Base-by-base conservation (phyloP, 202 grass and related monocot species). In the Saccharum hybrid region DNA sequence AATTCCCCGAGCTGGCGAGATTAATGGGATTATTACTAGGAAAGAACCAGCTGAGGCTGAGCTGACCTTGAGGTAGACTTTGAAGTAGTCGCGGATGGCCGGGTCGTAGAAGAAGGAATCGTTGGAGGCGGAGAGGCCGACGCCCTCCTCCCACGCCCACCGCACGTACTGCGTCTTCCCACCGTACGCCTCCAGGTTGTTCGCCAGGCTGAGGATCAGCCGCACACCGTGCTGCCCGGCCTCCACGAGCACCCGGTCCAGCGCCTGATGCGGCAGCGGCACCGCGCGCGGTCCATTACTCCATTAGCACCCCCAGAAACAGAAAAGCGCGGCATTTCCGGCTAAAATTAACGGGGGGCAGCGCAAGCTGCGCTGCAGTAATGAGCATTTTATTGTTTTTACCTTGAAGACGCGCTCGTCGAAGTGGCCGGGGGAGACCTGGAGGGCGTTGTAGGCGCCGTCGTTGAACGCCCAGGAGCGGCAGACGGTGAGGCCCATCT, bases 381-480 rank as follows among this genome's bases (percentile, higher is more conserved):
- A 51, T 52, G 49, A 49, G 48, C 28, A 39, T 46, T 46, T 3
- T 5, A 14, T 45, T 10, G 12, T 45, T 45, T 42, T 62, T 79
- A 94, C 93, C 93, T 72, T 66, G 73, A 99, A 99, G 68, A 99
- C 93, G 51, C 89, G 88, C 83, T 96, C 89, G 79, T 99, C 91
- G 80, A 99, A 99, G 63, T 23, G 84, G 18, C 93, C 93, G 0
- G 93, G 96, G 18, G 91, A 61, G 72, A 99, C 70, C 86, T 96
- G 96, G 14, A 99, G 91, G 26, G 96, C 93, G 88, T 99, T 95
- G 91, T 96, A 94, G 71, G 56, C 10, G 61, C 96, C 96, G 75
- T 99, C 96, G 72, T 99, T 99, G 83, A 99, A 99, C 4, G 93
- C 93, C 96, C 96, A 99, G 39, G 96, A 94, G 80, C 96, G 88